Percentiles rank a stretch among this genome's conserved stretches.
These are phyloP conservation scores for Conoideocrella luteorostrata DNA, from an alignment of 2,329 filamentous ascomycete genomes.

Conservation along the genomic window DNA sequence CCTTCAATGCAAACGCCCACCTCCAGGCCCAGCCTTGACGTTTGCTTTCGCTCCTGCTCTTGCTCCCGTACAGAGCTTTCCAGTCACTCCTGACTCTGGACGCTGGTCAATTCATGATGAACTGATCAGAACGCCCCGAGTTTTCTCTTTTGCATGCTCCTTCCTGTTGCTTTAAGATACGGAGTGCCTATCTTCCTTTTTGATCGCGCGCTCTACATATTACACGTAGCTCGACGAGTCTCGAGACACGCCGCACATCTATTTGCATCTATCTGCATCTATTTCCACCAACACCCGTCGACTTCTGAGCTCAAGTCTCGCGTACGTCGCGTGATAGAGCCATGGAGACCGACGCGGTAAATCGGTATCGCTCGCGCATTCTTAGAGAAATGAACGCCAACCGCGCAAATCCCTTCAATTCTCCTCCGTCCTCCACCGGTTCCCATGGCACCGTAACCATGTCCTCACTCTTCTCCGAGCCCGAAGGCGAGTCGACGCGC, in stretches of 20 bases:
- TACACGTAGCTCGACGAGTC: neutral
- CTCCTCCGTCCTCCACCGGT: conserved; percentile 51
- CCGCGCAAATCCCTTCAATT: conserved; percentile 51
- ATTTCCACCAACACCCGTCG: conserved; percentile 13
- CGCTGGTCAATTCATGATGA: conserved; percentile 1
- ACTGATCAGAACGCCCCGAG: neutral
- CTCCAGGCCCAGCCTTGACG: too few relatives aligned
- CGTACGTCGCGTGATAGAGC: conserved; percentile 19
- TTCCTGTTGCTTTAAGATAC: neutral
- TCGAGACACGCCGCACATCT: conserved; percentile 1
- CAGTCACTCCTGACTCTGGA: conserved; percentile 1
- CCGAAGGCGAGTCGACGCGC: conserved; percentile 48
- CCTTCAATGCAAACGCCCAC: neutral
- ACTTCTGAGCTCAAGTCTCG: conserved; percentile 16
- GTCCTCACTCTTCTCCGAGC: conserved; percentile 46
- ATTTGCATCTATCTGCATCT: conserved; percentile 10
- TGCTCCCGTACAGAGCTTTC: neutral
- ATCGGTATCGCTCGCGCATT: conserved; percentile 40
- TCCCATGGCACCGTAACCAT: conserved; percentile 50
- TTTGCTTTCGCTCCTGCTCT: too few relatives aligned
- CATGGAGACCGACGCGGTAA: conserved; percentile 36
- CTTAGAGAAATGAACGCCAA: conserved; percentile 47
- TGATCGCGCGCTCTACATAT: neutral
- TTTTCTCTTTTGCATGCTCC: conserved; percentile 7
- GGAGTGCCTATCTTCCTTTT: neutral